phyloP scores from a whole-genome alignment of 495 filamentous ascomycete species.

The Podospora pseudopauciseta region DNA sequence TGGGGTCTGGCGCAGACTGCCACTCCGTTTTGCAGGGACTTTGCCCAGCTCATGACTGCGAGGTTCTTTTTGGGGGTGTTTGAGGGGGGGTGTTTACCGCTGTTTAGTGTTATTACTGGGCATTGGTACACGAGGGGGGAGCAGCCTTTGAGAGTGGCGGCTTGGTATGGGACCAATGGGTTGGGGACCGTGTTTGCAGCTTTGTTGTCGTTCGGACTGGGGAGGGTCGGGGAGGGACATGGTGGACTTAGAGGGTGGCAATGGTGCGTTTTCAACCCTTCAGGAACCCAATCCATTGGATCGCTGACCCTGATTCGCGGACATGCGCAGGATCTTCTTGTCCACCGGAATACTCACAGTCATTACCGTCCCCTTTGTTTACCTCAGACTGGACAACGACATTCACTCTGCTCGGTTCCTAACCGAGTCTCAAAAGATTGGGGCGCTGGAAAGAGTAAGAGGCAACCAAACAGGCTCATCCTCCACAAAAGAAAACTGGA shows the following conservation, averaged over 20 bases:
- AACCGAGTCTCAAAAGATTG: conserved; percentile 43
- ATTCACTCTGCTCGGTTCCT: conserved; percentile 53
- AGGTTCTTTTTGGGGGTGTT: conserved; percentile 62
- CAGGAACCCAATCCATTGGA: neutral
- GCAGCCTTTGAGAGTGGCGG: conserved; percentile 57
- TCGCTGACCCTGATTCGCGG: neutral
- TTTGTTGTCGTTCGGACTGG: conserved; percentile 58
- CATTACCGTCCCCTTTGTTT: conserved; percentile 46
- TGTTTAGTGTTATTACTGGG: conserved; percentile 55
- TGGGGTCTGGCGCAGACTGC: conserved; percentile 59
- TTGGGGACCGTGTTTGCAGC: conserved; percentile 61
- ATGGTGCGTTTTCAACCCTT: conserved; percentile 42
- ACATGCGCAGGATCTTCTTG: conserved; percentile 59
- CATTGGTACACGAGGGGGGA: conserved; percentile 64
- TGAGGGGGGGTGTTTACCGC: conserved; percentile 58
- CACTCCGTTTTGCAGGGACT: conserved; percentile 53
- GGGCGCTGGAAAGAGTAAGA: conserved; percentile 44
- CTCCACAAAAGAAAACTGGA: conserved; percentile 50
- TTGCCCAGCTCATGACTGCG: conserved; percentile 47
- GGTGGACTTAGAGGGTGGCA: conserved; percentile 56
- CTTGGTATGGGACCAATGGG: conserved; percentile 65
- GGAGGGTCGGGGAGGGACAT: conserved; percentile 46
- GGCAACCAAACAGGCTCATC: conserved; percentile 57
- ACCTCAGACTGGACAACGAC: conserved; percentile 51
- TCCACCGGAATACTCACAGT: conserved; percentile 58